phyloP scores from a whole-genome alignment of 1,284 basidiomycete genomes.

The Athelia psychrophila region DNA sequence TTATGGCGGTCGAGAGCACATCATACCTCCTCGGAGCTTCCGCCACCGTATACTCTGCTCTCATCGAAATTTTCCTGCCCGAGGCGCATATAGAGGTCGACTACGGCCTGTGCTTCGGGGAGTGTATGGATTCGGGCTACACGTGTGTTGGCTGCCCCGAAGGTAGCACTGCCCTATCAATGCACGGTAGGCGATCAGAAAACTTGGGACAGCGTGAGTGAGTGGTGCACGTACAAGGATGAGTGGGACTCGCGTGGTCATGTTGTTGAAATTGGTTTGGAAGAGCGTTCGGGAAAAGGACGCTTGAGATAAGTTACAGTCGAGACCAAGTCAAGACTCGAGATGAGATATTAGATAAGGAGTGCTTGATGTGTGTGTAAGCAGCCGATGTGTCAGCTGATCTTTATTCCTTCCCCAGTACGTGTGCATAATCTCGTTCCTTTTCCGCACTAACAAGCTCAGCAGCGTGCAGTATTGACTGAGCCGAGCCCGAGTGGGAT shows the following conservation, averaged over 20 bases:
- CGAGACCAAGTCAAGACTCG: too few species aligned
- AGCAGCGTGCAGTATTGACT: too few species aligned
- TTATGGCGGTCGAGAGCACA: background rate
- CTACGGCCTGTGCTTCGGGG: background rate
- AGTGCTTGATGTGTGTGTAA: too few species aligned
- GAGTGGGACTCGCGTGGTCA: background rate
- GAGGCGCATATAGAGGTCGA: background rate
- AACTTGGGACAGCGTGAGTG: background rate
- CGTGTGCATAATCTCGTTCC: too few species aligned
- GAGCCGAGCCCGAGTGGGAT: too few species aligned
- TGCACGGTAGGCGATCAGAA: background rate
- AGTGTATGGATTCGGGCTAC: background rate
- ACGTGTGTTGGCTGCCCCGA: background rate
- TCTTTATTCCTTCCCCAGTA: too few species aligned
- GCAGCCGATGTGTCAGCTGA: too few species aligned
- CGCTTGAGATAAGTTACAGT: too few species aligned
- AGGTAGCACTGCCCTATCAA: background rate
- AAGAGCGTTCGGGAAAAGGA: too few species aligned
- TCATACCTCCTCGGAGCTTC: background rate
- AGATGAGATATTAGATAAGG: too few species aligned
- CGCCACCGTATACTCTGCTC: background rate
- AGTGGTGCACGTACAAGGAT: background rate
- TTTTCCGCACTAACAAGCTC: too few species aligned
- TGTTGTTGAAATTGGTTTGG: too few species aligned
- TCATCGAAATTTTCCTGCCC: background rate